These are phyloP conservation scores for Cladosporium colombiae DNA, from an alignment of 2,329 filamentous ascomycete species.

Conservation along the genomic window DNA sequence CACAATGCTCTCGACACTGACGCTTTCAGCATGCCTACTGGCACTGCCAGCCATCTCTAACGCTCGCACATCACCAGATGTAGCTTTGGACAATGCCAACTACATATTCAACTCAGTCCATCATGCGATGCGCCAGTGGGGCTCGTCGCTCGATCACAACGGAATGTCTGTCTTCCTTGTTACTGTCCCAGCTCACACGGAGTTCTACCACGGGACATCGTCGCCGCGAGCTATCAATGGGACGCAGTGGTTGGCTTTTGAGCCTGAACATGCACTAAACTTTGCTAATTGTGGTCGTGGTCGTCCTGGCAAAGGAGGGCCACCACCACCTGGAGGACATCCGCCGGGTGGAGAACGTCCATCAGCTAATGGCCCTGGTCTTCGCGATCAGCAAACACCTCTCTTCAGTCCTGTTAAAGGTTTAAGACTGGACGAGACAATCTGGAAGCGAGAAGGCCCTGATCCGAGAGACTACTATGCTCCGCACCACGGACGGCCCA, in stretches of 20 bases:
- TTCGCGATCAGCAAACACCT: neutral
- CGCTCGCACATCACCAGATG: neutral
- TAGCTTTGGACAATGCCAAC: conserved; percentile 22
- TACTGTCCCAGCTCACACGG: conserved; percentile 62
- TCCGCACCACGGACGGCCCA: neutral
- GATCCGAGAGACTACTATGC: neutral
- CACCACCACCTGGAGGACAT: conserved; percentile 24
- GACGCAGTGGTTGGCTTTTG: conserved; percentile 74
- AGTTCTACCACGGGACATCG: conserved; percentile 66
- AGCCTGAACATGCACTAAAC: conserved; percentile 69
- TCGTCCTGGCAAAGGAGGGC: conserved; percentile 7
- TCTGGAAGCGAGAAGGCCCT: neutral
- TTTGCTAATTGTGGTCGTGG: conserved; percentile 53
- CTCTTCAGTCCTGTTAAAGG: neutral
- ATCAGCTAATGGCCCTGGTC: neutral
- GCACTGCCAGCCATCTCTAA: neutral
- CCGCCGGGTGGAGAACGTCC: neutral
- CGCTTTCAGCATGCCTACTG: neutral
- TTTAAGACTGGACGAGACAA: neutral
- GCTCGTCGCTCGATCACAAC: conserved; percentile 71
- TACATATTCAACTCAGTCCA: conserved; percentile 71
- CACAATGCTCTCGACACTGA: neutral
- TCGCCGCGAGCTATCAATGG: conserved; percentile 50
- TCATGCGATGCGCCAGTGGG: conserved; percentile 73
- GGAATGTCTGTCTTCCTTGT: conserved; percentile 72